A percentile compares a stretch with the other conserved stretches of the same genome.
Evolutionary conservation across 148 eudicot genomes (phyloP).

Genomic region (Nepenthes gracilis): DNA sequence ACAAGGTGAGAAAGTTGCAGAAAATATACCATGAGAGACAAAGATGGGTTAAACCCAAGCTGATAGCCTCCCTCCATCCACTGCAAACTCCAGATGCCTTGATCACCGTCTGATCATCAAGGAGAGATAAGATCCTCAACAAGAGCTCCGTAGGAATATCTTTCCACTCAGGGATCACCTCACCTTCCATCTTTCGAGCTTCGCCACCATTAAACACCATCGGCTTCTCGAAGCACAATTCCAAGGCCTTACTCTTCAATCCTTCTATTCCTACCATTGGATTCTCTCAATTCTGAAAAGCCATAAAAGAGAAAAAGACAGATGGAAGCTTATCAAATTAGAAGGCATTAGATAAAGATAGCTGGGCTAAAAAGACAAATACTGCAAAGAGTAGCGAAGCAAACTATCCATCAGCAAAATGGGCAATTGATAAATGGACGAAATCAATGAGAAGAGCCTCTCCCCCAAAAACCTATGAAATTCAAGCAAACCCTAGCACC

Average conservation of each 20-base stretch:
- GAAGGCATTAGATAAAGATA: no score
- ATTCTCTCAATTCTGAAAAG: no score
- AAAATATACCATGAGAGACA: conserved; percentile 74
- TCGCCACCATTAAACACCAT: conserved; percentile 40
- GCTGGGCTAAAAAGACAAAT: no score
- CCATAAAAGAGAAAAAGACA: no score
- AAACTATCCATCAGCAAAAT: no score
- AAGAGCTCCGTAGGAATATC: conserved; percentile 90
- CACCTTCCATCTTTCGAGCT: conserved; percentile 20
- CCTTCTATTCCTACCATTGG: conserved; percentile 31
- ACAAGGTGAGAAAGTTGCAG: not conserved
- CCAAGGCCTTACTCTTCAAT: conserved; percentile 36
- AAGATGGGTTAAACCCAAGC: conserved; percentile 58
- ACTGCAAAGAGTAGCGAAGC: no score
- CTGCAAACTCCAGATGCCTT: conserved; percentile 73
- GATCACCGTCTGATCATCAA: conserved; percentile 71
- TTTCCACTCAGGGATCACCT: conserved; percentile 54
- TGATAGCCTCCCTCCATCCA: conserved; percentile 90
- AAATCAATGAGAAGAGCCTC: no score
- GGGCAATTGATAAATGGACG: no score
- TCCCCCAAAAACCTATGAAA: no score
- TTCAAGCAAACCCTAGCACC: no score
- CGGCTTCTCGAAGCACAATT: conserved; percentile 48
- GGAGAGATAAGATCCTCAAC: conserved; percentile 57
- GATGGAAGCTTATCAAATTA: no score